Percentiles rank a stretch among this genome's conserved stretches.
Conservation (phyloP, 2,329 filamentous ascomycete species). For the Colletotrichum ledebouriae region DNA sequence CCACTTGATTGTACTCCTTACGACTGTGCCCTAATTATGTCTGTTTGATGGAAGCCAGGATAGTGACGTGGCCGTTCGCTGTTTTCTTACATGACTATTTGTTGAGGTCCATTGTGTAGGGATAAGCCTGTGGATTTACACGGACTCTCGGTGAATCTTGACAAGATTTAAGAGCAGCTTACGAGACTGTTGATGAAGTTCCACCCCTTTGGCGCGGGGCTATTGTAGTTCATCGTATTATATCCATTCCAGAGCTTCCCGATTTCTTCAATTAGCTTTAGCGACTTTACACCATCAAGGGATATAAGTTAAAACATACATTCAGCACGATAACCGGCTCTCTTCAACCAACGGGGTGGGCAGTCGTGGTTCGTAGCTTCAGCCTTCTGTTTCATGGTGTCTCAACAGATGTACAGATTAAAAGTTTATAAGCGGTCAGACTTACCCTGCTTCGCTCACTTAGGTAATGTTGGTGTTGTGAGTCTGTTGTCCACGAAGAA, state of each 20-base stretch:
- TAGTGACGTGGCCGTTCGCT: neutral
- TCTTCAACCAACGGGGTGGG: neutral
- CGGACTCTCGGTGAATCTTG: too few species aligned
- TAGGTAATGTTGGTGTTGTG: constrained; percentile 51
- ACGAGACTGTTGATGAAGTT: constrained; percentile 45
- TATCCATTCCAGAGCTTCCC: constrained; percentile 61
- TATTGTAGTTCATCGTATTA: constrained; percentile 56
- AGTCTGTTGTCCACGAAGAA: constrained; percentile 46
- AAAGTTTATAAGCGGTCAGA: neutral
- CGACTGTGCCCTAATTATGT: neutral
- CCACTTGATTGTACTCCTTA: neutral
- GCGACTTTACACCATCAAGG: neutral
- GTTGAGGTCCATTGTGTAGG: constrained; percentile 7
- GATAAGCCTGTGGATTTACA: neutral
- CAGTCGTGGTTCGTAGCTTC: constrained; percentile 7
- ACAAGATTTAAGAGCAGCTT: neutral
- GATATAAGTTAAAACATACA: neutral
- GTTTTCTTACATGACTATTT: constrained; percentile 2
- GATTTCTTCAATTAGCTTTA: neutral
- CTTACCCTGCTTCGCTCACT: constrained; percentile 34
- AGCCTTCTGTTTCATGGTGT: neutral
- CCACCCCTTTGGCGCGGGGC: constrained; percentile 49
- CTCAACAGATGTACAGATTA: neutral
- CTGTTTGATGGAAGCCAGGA: neutral
- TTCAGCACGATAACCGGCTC: neutral